Evolutionary conservation across 257 asterid genomes (phyloP).

Genomic region (Solanum boliviense): DNA sequence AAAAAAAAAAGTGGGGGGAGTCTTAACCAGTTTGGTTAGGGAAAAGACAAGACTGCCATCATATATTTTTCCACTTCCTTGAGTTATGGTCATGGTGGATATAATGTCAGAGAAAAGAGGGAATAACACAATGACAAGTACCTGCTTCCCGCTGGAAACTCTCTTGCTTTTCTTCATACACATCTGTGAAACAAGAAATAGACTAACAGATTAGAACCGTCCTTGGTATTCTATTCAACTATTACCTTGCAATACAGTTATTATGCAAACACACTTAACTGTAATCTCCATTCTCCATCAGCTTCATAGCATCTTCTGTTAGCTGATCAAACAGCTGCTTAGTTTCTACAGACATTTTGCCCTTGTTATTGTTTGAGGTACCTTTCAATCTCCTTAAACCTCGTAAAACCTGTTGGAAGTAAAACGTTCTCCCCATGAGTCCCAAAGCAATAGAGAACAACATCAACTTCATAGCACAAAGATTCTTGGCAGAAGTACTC

Average conservation of each 20-base stretch:
- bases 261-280: constrained; percentile 34
- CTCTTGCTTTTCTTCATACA: constrained; percentile 84
- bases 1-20: background rate
- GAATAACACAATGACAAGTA: constrained; percentile 12
- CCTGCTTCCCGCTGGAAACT: constrained; percentile 94
- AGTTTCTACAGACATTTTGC: constrained; percentile 75
- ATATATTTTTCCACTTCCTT: background rate
- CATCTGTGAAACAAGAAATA: constrained; percentile 41
- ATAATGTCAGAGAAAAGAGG: background rate
- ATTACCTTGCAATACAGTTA: background rate
- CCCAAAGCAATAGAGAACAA: background rate
- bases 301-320: constrained; percentile 90
- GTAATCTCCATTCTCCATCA: constrained; percentile 91
- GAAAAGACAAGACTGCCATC: background rate
- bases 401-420: constrained; percentile 54
- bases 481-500: background rate
- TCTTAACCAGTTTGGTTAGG: background rate
- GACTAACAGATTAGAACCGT: background rate
- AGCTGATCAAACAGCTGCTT: constrained; percentile 79
- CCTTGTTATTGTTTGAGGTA: constrained; percentile 61
- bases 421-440: background rate
- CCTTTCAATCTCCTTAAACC: constrained; percentile 96
- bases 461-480: background rate
- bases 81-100: background rate
- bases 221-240: background rate